phyloP scores from a whole-genome alignment of 2,329 filamentous ascomycete genomes.

The Ceratocystis ficicola region DNA sequence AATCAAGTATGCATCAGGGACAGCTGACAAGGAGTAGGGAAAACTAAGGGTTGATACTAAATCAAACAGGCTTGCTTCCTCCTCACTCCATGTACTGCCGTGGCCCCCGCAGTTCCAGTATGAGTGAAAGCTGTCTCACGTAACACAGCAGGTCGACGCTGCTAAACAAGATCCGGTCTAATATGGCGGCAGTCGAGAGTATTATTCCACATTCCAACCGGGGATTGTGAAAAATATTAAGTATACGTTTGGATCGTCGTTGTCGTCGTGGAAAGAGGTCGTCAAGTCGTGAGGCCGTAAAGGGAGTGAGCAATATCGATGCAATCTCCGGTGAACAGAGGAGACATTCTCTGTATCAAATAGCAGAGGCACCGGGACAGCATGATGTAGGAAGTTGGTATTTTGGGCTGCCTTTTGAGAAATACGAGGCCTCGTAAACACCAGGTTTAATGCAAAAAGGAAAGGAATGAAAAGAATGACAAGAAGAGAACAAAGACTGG shows the following conservation, averaged over 20 bases:
- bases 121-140: background rate
- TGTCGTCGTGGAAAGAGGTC: constrained; percentile 5
- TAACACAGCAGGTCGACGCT: background rate
- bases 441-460: constrained; percentile 11
- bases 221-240: constrained; percentile 7
- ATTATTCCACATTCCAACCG: constrained; percentile 11
- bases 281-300: constrained; percentile 6
- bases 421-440: constrained; percentile 1
- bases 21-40: background rate
- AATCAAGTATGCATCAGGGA: background rate
- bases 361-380: background rate
- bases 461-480: constrained; percentile 4
- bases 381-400: background rate
- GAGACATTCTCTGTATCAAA: background rate
- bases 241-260: background rate
- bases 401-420: background rate
- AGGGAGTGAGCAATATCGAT: constrained; percentile 7
- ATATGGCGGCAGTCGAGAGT: constrained; percentile 1
- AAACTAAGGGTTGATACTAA: background rate
- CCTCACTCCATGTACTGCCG: background rate
- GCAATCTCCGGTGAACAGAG: background rate
- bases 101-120: background rate
- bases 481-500: constrained; percentile 7
- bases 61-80: background rate
- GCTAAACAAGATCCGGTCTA: background rate